phyloP scores from a whole-genome alignment of 2,329 filamentous ascomycete species.

The Pestalotiopsis sp. region DNA sequence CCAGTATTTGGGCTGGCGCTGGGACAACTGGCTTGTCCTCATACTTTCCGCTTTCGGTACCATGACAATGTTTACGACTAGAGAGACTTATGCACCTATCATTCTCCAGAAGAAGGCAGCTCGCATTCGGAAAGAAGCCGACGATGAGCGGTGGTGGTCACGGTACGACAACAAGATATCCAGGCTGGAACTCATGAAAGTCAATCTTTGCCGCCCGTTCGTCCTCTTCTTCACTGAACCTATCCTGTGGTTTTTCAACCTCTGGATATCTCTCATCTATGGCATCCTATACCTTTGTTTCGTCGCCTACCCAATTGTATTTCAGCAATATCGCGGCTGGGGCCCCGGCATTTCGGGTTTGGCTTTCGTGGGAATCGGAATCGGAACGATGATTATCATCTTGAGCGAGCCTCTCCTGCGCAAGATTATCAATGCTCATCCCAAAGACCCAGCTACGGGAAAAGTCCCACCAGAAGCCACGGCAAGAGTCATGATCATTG shows the following conservation, averaged over 20 bases:
- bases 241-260: constrained; percentile 72
- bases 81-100: constrained; percentile 77
- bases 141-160: constrained; percentile 75
- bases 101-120: constrained; percentile 70
- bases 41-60: constrained; percentile 70
- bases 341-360: constrained; percentile 72
- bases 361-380: constrained; percentile 73
- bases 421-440: constrained; percentile 75
- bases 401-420: constrained; percentile 72
- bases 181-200: constrained; percentile 68
- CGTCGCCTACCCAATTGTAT: constrained; percentile 87
- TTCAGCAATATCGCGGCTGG: constrained; percentile 76
- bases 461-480: constrained; percentile 77
- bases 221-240: constrained; percentile 79
- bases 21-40: constrained; percentile 81
- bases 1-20: constrained; percentile 82
- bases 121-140: constrained; percentile 66
- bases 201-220: constrained; percentile 79
- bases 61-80: constrained; percentile 59
- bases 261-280: constrained; percentile 81
- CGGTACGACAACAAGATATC: constrained; percentile 75
- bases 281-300: constrained; percentile 89
- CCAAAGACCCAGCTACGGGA: constrained; percentile 74
- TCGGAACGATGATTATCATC: constrained; percentile 65
- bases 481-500: constrained; percentile 78